Evolutionary conservation across 352 stramenopile genomes (phyloP), one percentile per base, ranked within the genome.

Genomic region (Phytophthora aleatoria): DNA sequence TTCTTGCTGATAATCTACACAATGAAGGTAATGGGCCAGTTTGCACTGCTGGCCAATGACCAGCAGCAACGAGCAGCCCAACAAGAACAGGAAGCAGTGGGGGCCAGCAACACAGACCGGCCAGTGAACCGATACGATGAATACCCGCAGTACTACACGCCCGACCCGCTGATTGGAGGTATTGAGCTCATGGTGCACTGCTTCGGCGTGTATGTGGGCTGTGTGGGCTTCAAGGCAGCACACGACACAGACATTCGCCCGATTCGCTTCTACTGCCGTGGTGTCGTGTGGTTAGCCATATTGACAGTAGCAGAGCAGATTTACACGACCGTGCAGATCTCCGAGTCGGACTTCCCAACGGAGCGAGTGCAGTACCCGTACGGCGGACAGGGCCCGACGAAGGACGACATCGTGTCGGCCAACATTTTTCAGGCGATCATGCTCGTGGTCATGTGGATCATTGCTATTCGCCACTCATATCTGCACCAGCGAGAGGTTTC

Each of bases 1-100:
- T 94, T 95, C 52, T 60, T 95, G 49, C 58, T 95, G 27, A 94
- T 95, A 56, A 94, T 95, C 49, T 92, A 95, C 76, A 94, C 87
- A 3, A 95, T 95, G 87, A 95, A 95, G 57, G 83, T 94, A 28
- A 93, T 95, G 81, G 84, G 85, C 2, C 84, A 94, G 47, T 93
- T 94, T 64, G 87, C 87, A 39, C 55, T 94, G 43, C 70, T 95
- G 10, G 85, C 87, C 5, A 93, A 94, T 61, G 83, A 92, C 39
- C 85, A 94, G 56, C 83, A 92, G 28, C 74, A 85, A 36, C 79
- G 81, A 16, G 72, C 61, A 6, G 67, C 76, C 2, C 59, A 78
- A 41, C 59, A 74, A 16, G 65, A 57, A 52, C 65, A 67, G 31
- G 74, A 69, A 69, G 64, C 61, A 58, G 43, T 56, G 1, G 71